Percentiles rank a stretch among this genome's conserved stretches.
phyloP scores from a whole-genome alignment of 768 basidiomycete genomes.

The Podaxis sp. region DNA sequence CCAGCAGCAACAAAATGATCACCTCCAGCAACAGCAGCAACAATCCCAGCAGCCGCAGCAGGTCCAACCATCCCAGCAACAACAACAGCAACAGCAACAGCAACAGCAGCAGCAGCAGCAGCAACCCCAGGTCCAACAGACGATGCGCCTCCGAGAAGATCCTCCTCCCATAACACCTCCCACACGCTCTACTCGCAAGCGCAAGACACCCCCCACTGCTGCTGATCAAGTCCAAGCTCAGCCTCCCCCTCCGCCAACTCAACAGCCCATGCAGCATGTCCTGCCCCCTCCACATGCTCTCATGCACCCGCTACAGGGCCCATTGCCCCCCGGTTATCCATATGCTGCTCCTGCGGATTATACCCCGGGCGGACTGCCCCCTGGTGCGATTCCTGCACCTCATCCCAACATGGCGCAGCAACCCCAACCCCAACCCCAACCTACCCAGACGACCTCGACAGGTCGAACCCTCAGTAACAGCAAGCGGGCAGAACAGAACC shows the following conservation, averaged over 20 bases:
- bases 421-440: slow-evolving; percentile 25
- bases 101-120: slow-evolving; percentile 12
- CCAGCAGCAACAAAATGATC: slow-evolving; percentile 16
- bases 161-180: slow-evolving; percentile 41
- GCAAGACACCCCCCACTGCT: slow-evolving; percentile 58
- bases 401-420: slow-evolving; percentile 23
- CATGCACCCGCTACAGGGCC: slow-evolving; percentile 42
- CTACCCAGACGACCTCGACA: slow-evolving; percentile 18
- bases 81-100: slow-evolving; percentile 11
- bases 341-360: slow-evolving; percentile 46
- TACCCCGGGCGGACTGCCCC: slow-evolving; percentile 48
- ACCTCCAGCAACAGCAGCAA: slow-evolving; percentile 15
- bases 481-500: slow-evolving; percentile 91
- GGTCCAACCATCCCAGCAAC: slow-evolving; percentile 14
- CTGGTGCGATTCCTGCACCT: slow-evolving; percentile 19
- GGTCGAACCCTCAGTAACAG: slow-evolving; percentile 67
- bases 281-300: slow-evolving; percentile 52
- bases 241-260: slow-evolving; percentile 23
- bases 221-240: slow-evolving; percentile 25
- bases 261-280: slow-evolving; percentile 42
- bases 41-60: slow-evolving; percentile 10
- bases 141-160: slow-evolving; percentile 65
- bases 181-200: slow-evolving; percentile 50
- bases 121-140: slow-evolving; percentile 16
- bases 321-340: slow-evolving; percentile 45